Conservation (phyloP, 2,329 filamentous ascomycete species). For the Penicillium occitanis region DNA sequence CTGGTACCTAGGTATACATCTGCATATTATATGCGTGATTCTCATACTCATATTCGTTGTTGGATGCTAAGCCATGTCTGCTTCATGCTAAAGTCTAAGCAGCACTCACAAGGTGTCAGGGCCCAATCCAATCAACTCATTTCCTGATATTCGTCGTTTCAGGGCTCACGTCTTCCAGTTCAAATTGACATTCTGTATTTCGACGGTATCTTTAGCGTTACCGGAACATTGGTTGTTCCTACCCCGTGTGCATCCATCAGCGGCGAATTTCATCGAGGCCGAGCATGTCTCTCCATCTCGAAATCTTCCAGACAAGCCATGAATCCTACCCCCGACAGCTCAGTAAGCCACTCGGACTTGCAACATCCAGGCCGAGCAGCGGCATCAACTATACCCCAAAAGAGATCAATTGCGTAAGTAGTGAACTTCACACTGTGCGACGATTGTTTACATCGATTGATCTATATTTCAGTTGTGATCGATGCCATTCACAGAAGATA, state of each 20-base stretch:
- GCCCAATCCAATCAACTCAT: no score
- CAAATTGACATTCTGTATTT: no score
- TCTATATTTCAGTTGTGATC: slow-evolving; percentile 35
- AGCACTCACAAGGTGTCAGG: no score
- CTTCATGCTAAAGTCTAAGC: no score
- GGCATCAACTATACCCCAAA: background rate
- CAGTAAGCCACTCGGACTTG: background rate
- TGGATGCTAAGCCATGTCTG: no score
- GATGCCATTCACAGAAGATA: slow-evolving; percentile 50
- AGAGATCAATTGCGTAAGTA: background rate
- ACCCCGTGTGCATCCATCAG: background rate
- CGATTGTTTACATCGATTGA: background rate
- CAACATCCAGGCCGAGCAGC: background rate
- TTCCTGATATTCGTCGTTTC: background rate
- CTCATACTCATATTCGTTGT: no score
- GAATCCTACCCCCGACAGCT: background rate
- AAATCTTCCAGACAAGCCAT: background rate
- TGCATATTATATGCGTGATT: no score
- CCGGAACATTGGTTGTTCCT: background rate
- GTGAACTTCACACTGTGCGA: background rate
- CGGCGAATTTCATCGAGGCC: background rate
- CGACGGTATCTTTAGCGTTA: background rate
- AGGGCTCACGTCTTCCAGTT: background rate
- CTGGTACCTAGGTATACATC: background rate
- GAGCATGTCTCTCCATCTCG: background rate